These are phyloP conservation scores for Oryza brachyantha DNA, from an alignment of 176 grass and related monocot species.

Conservation along the genomic window DNA sequence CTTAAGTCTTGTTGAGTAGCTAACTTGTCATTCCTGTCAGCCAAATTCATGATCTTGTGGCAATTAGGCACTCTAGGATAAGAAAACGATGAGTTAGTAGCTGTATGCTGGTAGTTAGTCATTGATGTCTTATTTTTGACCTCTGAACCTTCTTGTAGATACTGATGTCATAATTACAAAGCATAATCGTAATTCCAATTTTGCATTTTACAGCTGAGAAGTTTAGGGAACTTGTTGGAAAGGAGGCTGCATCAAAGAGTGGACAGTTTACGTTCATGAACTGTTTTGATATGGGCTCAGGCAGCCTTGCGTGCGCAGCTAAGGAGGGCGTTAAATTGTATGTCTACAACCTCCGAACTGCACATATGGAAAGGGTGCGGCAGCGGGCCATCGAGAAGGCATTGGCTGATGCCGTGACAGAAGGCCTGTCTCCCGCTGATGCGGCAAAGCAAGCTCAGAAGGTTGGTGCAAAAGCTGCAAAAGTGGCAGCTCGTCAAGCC, in stretches of 20 bases:
- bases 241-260: slow-evolving; percentile 90
- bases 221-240: slow-evolving; percentile 87
- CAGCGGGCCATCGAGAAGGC: slow-evolving; percentile 62
- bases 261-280: slow-evolving; percentile 94
- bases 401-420: slow-evolving; percentile 60
- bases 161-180: not conserved
- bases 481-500: slow-evolving; percentile 79
- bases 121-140: slow-evolving; percentile 1
- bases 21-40: slow-evolving; percentile 12
- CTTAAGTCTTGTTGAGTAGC: not conserved
- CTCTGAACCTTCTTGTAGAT: not conserved
- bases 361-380: slow-evolving; percentile 67
- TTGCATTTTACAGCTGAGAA: slow-evolving; percentile 78
- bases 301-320: slow-evolving; percentile 65
- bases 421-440: slow-evolving; percentile 47
- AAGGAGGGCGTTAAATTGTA: slow-evolving; percentile 97
- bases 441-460: slow-evolving; percentile 91
- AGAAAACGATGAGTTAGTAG: not conserved
- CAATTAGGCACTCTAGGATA: not conserved
- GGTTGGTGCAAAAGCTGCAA: slow-evolving; percentile 70
- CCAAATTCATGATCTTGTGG: not conserved
- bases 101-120: not conserved
- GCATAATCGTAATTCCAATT: not conserved
- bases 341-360: slow-evolving; percentile 68
- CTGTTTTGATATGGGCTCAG: slow-evolving; percentile 93